These are phyloP conservation scores for Citrus hindsii DNA, from an alignment of 345 rosid genomes.

Conservation along the genomic window DNA sequence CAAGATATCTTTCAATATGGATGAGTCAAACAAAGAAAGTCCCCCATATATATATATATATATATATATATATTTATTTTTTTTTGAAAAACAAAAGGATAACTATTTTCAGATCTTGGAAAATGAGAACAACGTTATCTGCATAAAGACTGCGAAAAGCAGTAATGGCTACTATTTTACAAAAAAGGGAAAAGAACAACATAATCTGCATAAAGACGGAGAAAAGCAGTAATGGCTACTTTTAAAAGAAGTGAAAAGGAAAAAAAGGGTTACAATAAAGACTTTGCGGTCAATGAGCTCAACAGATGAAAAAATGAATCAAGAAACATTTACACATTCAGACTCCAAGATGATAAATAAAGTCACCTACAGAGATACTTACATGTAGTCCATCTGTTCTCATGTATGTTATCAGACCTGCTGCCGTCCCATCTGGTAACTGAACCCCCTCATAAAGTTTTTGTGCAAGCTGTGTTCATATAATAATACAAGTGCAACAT, in stretches of 20 bases:
- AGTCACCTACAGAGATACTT: slow-evolving; percentile 30
- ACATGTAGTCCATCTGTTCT: slow-evolving; percentile 98
- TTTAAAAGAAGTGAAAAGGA: not conserved
- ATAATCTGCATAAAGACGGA: not conserved
- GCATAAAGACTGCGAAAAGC: not conserved
- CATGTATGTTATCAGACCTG: slow-evolving; percentile 90
- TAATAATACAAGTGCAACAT: slow-evolving; percentile 16
- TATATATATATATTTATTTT: no score
- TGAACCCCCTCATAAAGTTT: slow-evolving; percentile 93
- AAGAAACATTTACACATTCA: not conserved
- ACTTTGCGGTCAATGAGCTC: not conserved
- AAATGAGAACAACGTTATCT: not conserved
- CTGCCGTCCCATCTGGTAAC: slow-evolving; percentile 62
- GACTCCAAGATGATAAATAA: not conserved
- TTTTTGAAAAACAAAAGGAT: not conserved
- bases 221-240: not conserved
- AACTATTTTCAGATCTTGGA: not conserved
- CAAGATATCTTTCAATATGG: not conserved
- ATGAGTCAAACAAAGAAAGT: not conserved
- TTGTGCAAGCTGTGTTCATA: slow-evolving; percentile 81
- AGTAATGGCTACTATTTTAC: not conserved
- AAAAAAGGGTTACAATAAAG: not conserved
- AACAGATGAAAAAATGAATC: not conserved
- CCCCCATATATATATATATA: not conserved
- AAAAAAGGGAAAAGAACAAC: not conserved